phyloP scores from a whole-genome alignment of 2,329 filamentous ascomycete species.

The Penicillium digitatum region DNA sequence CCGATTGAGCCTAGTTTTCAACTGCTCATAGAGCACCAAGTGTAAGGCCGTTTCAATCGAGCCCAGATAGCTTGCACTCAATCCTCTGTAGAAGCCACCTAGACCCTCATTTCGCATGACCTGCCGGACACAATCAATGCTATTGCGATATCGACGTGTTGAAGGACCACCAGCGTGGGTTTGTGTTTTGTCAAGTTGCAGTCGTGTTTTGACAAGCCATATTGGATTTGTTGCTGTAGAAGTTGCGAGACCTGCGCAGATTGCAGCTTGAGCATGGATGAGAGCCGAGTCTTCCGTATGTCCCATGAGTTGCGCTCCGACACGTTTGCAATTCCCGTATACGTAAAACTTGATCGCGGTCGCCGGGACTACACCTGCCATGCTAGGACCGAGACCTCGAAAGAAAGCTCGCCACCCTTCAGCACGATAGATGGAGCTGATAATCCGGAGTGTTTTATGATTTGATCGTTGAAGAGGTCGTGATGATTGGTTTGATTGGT shows the following conservation, averaged over 20 bases:
- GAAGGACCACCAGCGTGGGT: slow-evolving; percentile 21
- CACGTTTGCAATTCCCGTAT: slow-evolving; percentile 39
- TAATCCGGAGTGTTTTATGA: slow-evolving; percentile 35
- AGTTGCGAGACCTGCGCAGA: slow-evolving; percentile 35
- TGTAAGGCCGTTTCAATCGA: slow-evolving; percentile 37
- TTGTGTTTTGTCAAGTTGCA: slow-evolving; percentile 43
- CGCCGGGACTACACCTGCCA: slow-evolving; percentile 39
- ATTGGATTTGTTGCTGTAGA: slow-evolving; percentile 39
- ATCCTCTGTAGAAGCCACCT: slow-evolving; percentile 79
- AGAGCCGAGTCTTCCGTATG: slow-evolving; percentile 30
- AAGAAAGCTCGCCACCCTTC: slow-evolving; percentile 40
- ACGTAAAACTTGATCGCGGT: slow-evolving; percentile 41
- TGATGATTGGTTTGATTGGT: slow-evolving; percentile 28
- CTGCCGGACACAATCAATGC: slow-evolving; percentile 65
- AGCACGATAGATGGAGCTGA: slow-evolving; percentile 35
- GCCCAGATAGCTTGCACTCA: slow-evolving; percentile 63
- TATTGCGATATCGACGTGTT: slow-evolving; percentile 45
- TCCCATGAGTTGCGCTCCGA: slow-evolving; percentile 29
- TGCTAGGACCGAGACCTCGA: slow-evolving; percentile 37
- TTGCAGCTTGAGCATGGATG: slow-evolving; percentile 35
- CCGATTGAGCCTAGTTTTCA: slow-evolving; percentile 29
- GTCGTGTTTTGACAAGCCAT: slow-evolving; percentile 67
- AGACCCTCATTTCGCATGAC: slow-evolving; percentile 84
- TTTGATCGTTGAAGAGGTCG: slow-evolving; percentile 45
- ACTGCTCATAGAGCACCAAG: slow-evolving; percentile 35